Evolutionary conservation across 2,329 filamentous ascomycete species (phyloP).

Genomic region (Neofusicoccum sp.): DNA sequence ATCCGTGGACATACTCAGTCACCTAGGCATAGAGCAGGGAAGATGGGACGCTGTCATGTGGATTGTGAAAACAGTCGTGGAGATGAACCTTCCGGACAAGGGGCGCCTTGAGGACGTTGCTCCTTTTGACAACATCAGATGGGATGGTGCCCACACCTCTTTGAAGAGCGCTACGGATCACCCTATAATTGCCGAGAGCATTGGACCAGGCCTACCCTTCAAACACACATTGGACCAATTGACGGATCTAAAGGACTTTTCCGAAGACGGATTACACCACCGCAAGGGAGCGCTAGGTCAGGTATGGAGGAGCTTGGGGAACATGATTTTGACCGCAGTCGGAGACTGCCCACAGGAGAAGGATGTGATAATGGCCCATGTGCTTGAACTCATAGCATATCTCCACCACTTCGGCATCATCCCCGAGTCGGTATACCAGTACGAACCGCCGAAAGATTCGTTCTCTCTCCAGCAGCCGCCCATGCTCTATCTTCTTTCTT

Average conservation of each 20-base stretch:
- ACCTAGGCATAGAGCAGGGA: conserved; percentile 43
- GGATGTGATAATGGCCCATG: conserved; percentile 43
- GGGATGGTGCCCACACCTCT: conserved; percentile 26
- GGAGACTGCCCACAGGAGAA: conserved; percentile 27
- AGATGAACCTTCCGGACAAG: conserved; percentile 30
- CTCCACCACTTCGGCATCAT: conserved; percentile 52
- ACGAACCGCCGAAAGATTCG: conserved; percentile 36
- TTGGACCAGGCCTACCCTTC: conserved; percentile 16
- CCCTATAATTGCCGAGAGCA: conserved; percentile 28
- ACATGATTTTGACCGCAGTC: conserved; percentile 46
- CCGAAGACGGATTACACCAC: neutral
- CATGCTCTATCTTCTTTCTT: conserved; percentile 50
- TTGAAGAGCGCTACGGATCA: conserved; percentile 32
- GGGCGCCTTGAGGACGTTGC: conserved; percentile 25
- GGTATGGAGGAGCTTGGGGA: conserved; percentile 50
- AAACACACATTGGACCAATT: neutral
- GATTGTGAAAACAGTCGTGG: conserved; percentile 48
- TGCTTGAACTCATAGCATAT: conserved; percentile 52
- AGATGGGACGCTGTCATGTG: conserved; percentile 50
- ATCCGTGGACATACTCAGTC: conserved; percentile 39
- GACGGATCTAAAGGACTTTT: neutral
- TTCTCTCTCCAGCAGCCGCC: conserved; percentile 50
- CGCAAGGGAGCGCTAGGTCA: conserved; percentile 40
- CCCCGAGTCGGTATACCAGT: conserved; percentile 49
- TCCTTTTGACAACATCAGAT: conserved; percentile 26